These are phyloP conservation scores for Neonectria sp. DNA, from an alignment of 2,329 filamentous ascomycete species.

Conservation along the genomic window DNA sequence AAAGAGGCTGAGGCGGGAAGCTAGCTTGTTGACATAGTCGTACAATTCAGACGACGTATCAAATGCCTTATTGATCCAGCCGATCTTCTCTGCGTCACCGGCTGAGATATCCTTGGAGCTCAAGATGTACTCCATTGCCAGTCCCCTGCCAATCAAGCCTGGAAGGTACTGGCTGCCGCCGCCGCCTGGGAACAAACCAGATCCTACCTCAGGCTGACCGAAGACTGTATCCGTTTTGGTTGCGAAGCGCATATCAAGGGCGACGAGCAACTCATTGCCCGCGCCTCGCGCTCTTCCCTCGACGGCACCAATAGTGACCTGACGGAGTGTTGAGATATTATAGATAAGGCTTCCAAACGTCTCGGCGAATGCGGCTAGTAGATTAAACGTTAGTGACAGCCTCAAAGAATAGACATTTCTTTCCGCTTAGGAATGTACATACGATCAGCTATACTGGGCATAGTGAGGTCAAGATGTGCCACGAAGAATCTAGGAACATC, in stretches of 20 bases:
- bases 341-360: conserved; percentile 3
- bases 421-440: background rate
- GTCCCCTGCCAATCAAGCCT: conserved; percentile 3
- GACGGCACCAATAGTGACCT: conserved; percentile 19
- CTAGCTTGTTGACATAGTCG: conserved; percentile 3
- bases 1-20: background rate
- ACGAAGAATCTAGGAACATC: conserved; percentile 3
- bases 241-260: conserved; percentile 20
- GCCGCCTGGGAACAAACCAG: conserved; percentile 6
- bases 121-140: conserved; percentile 14
- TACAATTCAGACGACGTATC: background rate
- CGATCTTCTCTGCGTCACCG: background rate
- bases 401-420: no score
- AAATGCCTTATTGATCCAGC: conserved; percentile 21
- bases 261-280: conserved; percentile 13
- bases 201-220: conserved; percentile 14
- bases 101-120: background rate
- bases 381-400: background rate
- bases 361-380: background rate
- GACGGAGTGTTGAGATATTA: conserved; percentile 5
- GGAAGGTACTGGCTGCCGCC: conserved; percentile 13
- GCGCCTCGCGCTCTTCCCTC: conserved; percentile 18
- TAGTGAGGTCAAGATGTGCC: conserved; percentile 4
- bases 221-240: conserved; percentile 2
- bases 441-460: conserved; percentile 3